Evolutionary conservation across 2,329 filamentous ascomycete genomes (phyloP).

Genomic region (Calonectria honghensis): DNA sequence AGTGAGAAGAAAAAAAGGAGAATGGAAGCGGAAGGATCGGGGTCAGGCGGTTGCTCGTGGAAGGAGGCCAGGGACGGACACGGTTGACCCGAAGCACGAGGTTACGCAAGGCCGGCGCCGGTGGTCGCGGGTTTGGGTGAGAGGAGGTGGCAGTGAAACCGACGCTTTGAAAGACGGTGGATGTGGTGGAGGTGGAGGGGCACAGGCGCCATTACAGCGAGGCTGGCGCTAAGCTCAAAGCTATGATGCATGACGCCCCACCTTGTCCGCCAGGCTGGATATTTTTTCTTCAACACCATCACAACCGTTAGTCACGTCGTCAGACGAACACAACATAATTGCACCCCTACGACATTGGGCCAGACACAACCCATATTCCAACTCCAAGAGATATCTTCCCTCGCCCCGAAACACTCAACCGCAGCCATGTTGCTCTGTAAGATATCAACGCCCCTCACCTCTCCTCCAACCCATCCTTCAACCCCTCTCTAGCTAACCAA

Average conservation of each 20-base stretch:
- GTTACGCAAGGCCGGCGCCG: constrained; percentile 12
- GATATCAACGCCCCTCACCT: constrained; percentile 31
- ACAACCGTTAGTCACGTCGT: neutral
- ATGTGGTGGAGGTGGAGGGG: constrained; percentile 22
- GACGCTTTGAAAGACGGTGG: constrained; percentile 28
- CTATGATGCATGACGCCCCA: constrained; percentile 12
- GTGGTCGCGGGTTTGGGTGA: constrained; percentile 11
- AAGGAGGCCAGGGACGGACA: constrained; percentile 7
- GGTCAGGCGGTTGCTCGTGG: neutral
- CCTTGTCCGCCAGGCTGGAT: constrained; percentile 18
- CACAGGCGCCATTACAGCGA: constrained; percentile 22
- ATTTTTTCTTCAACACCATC: constrained; percentile 14
- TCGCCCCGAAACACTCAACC: constrained; percentile 12
- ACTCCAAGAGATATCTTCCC: neutral
- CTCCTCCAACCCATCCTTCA: constrained; percentile 32
- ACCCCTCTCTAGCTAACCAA: constrained; percentile 42
- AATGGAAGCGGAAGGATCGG: neutral
- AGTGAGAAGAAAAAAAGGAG: neutral
- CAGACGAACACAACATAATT: neutral
- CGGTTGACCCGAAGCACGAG: constrained; percentile 2
- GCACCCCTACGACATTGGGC: neutral
- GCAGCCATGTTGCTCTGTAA: constrained; percentile 80
- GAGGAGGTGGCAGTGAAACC: constrained; percentile 39
- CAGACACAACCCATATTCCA: neutral
- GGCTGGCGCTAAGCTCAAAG: constrained; percentile 26